Base-by-base conservation (phyloP, 768 basidiomycete genomes). In the Pleurotus sapidus region DNA sequence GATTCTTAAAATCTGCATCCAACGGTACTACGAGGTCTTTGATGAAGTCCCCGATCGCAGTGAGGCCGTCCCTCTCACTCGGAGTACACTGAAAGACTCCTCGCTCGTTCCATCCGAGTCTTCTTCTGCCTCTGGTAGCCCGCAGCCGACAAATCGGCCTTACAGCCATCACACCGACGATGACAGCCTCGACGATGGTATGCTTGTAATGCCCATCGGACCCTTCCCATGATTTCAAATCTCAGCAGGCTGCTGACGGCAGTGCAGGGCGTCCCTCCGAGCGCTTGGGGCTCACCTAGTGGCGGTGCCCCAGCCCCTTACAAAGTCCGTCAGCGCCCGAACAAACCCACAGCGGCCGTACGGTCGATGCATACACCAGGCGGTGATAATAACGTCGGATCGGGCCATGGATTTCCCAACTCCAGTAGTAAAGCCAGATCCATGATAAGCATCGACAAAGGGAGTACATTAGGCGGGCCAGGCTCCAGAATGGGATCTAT, bases 21-120 rank as follows among this genome's bases (percentile, higher is more conserved):
- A 88, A 63, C 83, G 83, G 43, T 94, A 93, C 67, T 93, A 87
- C 67, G 92, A 94, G 67, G 75, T 93, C 27, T 94, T 94, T 63
- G 91, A 93, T 66, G 92, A 93, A 62, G 70, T 88, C n/a, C 72
- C 69, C 57, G 92, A 93, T 70, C 81, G 84, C 14, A 79, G 78
- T 58, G 90, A 92, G 61, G 84, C 84, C 3, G 60, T 82, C 12
- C 72, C 72, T 1, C 72, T 70, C 12, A 49, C 68, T 2, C 70
- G 64, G 56, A 54, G 55, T 20, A 30, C 57, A 42, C 46, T 51
- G 47, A 63, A 59, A 49, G 62, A 53, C 12, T 58, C 56, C n/a
- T 46, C 59, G 37, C 67, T 63, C 24, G 58, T 47, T 9, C 68
- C 67, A 25, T 66, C 64, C 6, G 65, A 64, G 40, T 65, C 65